phyloP scores from a whole-genome alignment of 176 grass and related monocot genomes.

The Sorghum bicolor region DNA sequence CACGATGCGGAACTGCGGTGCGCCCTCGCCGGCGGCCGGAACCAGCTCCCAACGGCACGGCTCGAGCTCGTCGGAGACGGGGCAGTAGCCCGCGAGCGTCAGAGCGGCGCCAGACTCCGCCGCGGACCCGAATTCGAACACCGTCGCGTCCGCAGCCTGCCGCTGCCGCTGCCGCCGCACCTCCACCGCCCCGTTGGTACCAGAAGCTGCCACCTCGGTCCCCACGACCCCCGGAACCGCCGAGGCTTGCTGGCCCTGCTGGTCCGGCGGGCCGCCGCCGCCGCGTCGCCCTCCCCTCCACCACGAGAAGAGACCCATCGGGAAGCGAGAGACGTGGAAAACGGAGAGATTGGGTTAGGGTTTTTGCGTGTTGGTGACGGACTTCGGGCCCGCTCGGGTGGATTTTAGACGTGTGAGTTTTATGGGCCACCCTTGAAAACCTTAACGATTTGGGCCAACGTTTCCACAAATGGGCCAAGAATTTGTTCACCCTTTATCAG shows the following conservation, averaged over 20 bases:
- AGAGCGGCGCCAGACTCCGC: constrained; percentile 56
- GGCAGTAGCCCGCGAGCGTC: constrained; percentile 77
- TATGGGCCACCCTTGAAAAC: not conserved
- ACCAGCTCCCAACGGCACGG: constrained; percentile 89
- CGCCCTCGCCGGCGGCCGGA: constrained; percentile 48
- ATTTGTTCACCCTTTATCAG: not conserved
- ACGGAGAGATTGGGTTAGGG: constrained; percentile 39
- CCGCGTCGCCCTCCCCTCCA: constrained; percentile 49
- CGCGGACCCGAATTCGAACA: constrained; percentile 94
- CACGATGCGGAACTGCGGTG: constrained; percentile 92
- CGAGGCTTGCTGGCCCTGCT: not conserved
- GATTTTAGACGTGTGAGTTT: not conserved
- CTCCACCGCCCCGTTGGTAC: constrained; percentile 73
- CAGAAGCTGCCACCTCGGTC: constrained; percentile 14
- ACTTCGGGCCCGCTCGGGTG: not conserved
- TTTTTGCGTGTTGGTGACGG: not conserved
- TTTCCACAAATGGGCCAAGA: not conserved
- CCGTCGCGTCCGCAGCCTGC: constrained; percentile 62
- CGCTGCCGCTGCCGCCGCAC: constrained; percentile 54
- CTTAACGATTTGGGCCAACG: not conserved
- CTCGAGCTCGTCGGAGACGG: constrained; percentile 86
- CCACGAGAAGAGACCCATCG: constrained; percentile 89
- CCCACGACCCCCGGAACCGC: not conserved
- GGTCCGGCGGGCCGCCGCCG: constrained; percentile 25
- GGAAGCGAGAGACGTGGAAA: constrained; percentile 12